A percentile compares a stretch with the other conserved stretches of the same genome.
These are phyloP conservation scores for Ophiostoma sp. DNA, from an alignment of 2,329 filamentous ascomycete species.

Conservation along the genomic window DNA sequence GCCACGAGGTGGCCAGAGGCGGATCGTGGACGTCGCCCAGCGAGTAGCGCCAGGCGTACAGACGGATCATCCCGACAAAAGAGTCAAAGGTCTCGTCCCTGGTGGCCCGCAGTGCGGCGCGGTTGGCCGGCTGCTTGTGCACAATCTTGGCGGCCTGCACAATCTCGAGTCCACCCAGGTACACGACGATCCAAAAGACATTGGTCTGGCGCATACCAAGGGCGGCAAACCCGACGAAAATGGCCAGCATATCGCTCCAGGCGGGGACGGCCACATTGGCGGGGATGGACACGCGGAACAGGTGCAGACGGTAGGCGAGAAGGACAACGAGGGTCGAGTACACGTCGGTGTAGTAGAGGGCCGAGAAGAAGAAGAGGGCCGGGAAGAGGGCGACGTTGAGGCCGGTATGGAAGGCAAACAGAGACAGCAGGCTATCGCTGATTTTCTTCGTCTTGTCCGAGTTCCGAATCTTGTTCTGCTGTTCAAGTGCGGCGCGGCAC, in stretches of 20 bases:
- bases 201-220: slow-evolving; percentile 90
- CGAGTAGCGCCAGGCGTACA: slow-evolving; percentile 47
- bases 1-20: slow-evolving; percentile 47
- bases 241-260: slow-evolving; percentile 44
- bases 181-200: slow-evolving; percentile 88
- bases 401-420: slow-evolving; percentile 59
- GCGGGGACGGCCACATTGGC: slow-evolving; percentile 35
- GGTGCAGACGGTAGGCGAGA: slow-evolving; percentile 62
- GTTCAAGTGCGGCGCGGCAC: slow-evolving; percentile 55
- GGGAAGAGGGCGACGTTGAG: slow-evolving; percentile 85
- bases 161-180: slow-evolving; percentile 64
- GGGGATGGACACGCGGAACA: slow-evolving; percentile 40
- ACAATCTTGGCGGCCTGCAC: slow-evolving; percentile 49
- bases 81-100: slow-evolving; percentile 36
- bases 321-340: slow-evolving; percentile 76
- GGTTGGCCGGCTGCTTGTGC: background rate
- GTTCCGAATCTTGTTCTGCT: slow-evolving; percentile 26
- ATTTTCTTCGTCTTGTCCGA: slow-evolving; percentile 34
- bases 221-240: slow-evolving; percentile 63
- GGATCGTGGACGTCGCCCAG: slow-evolving; percentile 58
- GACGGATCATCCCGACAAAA: slow-evolving; percentile 40
- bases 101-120: background rate
- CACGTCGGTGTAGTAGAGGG: slow-evolving; percentile 92
- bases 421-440: slow-evolving; percentile 39
- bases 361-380: slow-evolving; percentile 92